phyloP scores from a whole-genome alignment of 164 flowering plant genomes.

The Chimonanthus praecox region DNA sequence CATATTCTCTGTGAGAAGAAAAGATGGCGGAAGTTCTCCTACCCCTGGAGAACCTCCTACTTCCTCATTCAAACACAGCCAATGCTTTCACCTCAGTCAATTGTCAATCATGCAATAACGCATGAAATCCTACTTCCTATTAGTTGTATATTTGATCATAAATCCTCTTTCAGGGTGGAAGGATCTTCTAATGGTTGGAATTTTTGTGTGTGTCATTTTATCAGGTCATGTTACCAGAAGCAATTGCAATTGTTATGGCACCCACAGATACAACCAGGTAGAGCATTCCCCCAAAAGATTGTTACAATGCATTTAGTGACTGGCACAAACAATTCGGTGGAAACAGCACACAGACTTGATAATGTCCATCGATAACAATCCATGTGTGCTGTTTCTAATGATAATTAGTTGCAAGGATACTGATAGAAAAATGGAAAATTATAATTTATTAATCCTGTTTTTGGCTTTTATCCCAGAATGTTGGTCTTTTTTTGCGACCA shows the following conservation, averaged over 20 bases:
- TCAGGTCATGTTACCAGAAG: slow-evolving; percentile 93
- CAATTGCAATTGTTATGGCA: slow-evolving; percentile 98
- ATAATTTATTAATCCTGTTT: neutral
- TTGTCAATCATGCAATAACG: too few relatives aligned
- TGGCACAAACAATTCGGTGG: neutral
- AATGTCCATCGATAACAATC: neutral
- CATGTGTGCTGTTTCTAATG: neutral
- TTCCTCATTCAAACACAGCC: too few relatives aligned
- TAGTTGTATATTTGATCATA: neutral
- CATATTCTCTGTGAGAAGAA: too few relatives aligned
- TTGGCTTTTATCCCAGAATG: neutral
- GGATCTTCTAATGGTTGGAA: neutral
- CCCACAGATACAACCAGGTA: slow-evolving; percentile 73
- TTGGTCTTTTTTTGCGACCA: neutral
- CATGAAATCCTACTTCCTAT: too few relatives aligned
- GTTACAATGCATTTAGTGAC: neutral
- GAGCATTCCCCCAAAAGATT: neutral
- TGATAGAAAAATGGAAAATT: too few relatives aligned
- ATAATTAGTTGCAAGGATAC: neutral
- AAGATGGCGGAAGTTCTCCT: too few relatives aligned
- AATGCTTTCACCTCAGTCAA: too few relatives aligned
- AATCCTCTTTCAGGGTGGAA: too few relatives aligned
- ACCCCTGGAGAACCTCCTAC: too few relatives aligned
- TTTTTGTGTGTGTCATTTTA: neutral
- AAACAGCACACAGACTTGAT: neutral